phyloP scores from a whole-genome alignment of 129 eudicot species.

The Centaurea solstitialis region DNA sequence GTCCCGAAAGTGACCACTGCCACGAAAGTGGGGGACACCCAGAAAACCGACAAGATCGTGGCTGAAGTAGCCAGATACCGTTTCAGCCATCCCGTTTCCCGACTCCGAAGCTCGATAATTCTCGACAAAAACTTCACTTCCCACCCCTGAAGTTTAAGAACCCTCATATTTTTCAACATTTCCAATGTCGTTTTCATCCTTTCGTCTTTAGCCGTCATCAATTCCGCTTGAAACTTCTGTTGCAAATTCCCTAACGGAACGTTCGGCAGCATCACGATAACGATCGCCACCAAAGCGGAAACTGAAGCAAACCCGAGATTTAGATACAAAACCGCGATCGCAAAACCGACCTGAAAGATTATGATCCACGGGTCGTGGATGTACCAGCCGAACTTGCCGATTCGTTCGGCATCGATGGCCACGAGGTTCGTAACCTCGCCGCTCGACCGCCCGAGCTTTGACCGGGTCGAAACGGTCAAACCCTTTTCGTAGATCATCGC shows the following conservation, averaged over 20 bases:
- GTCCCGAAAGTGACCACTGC: constrained; percentile 75
- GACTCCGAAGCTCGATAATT: constrained; percentile 50
- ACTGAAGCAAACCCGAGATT: constrained; percentile 79
- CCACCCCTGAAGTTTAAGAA: constrained; percentile 94
- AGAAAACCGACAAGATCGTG: constrained; percentile 50
- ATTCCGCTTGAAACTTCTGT: constrained; percentile 60
- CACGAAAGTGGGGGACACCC: constrained; percentile 82
- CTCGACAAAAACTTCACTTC: constrained; percentile 83
- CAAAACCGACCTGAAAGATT: constrained; percentile 65
- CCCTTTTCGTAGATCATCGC: constrained; percentile 79
- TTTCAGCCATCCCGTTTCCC: constrained; percentile 68
- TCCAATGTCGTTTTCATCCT: constrained; percentile 88
- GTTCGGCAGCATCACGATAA: constrained; percentile 71
- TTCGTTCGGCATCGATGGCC: constrained; percentile 84
- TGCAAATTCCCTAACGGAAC: constrained; percentile 60
- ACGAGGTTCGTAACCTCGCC: constrained; percentile 84
- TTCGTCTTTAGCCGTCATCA: constrained; percentile 78
- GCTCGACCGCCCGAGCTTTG: constrained; percentile 58
- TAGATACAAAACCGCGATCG: constrained; percentile 56
- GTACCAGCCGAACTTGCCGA: constrained; percentile 68
- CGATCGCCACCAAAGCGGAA: constrained; percentile 59
- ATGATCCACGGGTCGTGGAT: constrained; percentile 85
- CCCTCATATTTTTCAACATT: constrained; percentile 76
- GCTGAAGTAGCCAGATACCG: constrained; percentile 52
- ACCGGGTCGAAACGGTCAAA: constrained; percentile 60